A percentile compares a stretch with the other conserved stretches of the same genome.
phyloP scores from a whole-genome alignment of 2,329 filamentous ascomycete genomes.

The Sclerotinia minor region DNA sequence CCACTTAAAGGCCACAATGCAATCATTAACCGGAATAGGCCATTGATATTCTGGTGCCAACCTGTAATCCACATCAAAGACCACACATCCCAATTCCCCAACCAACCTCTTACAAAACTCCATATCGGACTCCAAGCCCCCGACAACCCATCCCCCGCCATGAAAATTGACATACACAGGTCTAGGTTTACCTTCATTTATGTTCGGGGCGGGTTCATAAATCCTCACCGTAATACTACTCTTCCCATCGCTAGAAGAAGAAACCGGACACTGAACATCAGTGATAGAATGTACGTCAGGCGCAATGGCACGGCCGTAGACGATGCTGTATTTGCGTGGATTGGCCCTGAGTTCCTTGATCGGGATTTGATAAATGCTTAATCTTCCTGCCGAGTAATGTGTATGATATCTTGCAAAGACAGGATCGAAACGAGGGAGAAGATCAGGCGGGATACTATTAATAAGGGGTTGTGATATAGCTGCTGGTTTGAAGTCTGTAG shows the following conservation, averaged over 20 bases:
- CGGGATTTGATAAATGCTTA: slow-evolving; percentile 45
- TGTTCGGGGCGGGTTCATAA: slow-evolving; percentile 42
- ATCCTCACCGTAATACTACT: slow-evolving; percentile 44
- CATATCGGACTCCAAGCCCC: slow-evolving; percentile 43
- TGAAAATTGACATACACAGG: slow-evolving; percentile 45
- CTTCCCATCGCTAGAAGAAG: slow-evolving; percentile 44
- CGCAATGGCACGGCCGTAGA: slow-evolving; percentile 44
- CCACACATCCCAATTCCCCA: slow-evolving; percentile 45
- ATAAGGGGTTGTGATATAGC: slow-evolving; percentile 43
- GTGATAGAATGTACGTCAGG: slow-evolving; percentile 44
- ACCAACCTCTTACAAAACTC: slow-evolving; percentile 47
- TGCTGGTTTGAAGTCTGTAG: slow-evolving; percentile 20
- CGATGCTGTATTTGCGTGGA: slow-evolving; percentile 43
- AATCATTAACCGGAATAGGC: slow-evolving; percentile 47
- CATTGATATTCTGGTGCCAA: slow-evolving; percentile 50
- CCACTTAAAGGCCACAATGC: slow-evolving; percentile 49
- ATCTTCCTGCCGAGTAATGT: slow-evolving; percentile 45
- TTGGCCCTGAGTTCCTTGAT: slow-evolving; percentile 43
- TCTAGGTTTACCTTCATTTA: slow-evolving; percentile 37
- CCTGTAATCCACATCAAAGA: slow-evolving; percentile 48
- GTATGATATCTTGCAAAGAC: slow-evolving; percentile 47
- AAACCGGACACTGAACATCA: slow-evolving; percentile 43
- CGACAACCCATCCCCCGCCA: slow-evolving; percentile 46
- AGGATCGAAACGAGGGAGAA: slow-evolving; percentile 45
- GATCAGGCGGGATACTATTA: slow-evolving; percentile 45